A percentile compares a stretch with the other conserved stretches of the same genome.
These are phyloP conservation scores for Apophysomyces ossiformis DNA, from an alignment of 371 early-diverging fungal genomes.

Conservation along the genomic window DNA sequence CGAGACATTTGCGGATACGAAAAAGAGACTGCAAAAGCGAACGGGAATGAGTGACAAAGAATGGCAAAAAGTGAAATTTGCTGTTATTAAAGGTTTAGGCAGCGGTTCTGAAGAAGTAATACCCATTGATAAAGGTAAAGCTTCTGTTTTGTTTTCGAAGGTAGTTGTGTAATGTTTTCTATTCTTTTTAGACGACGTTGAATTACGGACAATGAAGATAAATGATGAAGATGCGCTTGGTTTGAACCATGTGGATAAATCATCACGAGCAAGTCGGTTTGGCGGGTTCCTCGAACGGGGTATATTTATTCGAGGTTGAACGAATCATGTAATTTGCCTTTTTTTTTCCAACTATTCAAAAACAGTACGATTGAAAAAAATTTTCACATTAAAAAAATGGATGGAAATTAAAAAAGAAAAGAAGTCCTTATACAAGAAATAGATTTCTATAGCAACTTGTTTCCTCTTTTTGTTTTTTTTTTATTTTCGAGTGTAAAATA, in stretches of 20 bases:
- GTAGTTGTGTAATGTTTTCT: neutral
- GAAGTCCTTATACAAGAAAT: no score
- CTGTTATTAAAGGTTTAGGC: conserved; percentile 33
- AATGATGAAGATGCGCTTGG: conserved; percentile 67
- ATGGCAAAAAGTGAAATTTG: conserved; percentile 77
- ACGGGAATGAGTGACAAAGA: conserved; percentile 88
- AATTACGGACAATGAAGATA: conserved; percentile 52
- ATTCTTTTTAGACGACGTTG: conserved; percentile 50
- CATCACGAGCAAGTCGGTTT: conserved; percentile 57
- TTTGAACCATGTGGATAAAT: conserved; percentile 79
- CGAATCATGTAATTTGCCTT: neutral
- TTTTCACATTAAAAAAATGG: neutral
- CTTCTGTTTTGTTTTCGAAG: neutral
- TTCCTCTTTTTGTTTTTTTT: no score
- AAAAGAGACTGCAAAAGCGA: conserved; percentile 70
- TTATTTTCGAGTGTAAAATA: no score
- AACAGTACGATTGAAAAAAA: neutral
- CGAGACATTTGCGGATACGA: conserved; percentile 73
- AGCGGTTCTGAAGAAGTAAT: conserved; percentile 33
- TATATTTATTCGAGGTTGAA: conserved; percentile 68
- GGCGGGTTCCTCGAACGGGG: conserved; percentile 60
- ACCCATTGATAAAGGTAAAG: conserved; percentile 50
- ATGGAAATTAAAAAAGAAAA: no score
- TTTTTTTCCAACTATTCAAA: neutral
- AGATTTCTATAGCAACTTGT: no score